Base-by-base conservation (phyloP, 345 rosid species). In the Punica granatum region DNA sequence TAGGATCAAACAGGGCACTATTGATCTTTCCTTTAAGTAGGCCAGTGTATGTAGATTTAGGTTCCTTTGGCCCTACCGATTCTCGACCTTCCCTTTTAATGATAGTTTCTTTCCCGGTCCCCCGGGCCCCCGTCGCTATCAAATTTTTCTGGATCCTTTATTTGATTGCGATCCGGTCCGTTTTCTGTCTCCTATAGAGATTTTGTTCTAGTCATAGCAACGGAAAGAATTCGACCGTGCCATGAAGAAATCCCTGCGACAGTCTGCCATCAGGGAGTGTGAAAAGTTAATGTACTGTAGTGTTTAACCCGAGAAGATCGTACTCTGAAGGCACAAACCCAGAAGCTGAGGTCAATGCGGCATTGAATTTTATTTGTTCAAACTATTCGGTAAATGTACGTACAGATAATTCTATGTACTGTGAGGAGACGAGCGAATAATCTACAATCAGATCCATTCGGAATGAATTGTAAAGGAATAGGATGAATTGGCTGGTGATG, bases 361-460 rank as follows among this genome's bases (percentile, higher is more conserved):
- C 13, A 28, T 56, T 56, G 34, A 56, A 56, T 56, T 12, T 56
- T 56, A 56, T 56, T 37, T 5, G 41, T 4, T 56, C 19, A 16
- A 56, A 56, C 34, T 56, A 10, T 56, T 56, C 19, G 34, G 25
- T 28, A 56, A 56, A 30, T 56, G 14, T 28, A 26, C 32, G 77
- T 76, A 69, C 77, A 72, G 80, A 74, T 74, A 78, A 28, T 15
- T 61, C 56, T 68, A 28, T 59, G 34, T 59, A 30, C 72, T 26
- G 53, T 48, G 25, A 48, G 23, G 66, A 21, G 32, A 14, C 30
- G 36, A 31, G 33, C 68, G 64, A 76, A 76, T 70, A 77, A 79
- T 79, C 71, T 71, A 51, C 33, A 69, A 74, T 39, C 78, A 49
- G 61, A 65, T 63, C 60, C 73, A 69, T 68, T 68, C 41, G 46